Base-by-base conservation (phyloP, 164 flowering plant species). In the Paratinospora sagittata region DNA sequence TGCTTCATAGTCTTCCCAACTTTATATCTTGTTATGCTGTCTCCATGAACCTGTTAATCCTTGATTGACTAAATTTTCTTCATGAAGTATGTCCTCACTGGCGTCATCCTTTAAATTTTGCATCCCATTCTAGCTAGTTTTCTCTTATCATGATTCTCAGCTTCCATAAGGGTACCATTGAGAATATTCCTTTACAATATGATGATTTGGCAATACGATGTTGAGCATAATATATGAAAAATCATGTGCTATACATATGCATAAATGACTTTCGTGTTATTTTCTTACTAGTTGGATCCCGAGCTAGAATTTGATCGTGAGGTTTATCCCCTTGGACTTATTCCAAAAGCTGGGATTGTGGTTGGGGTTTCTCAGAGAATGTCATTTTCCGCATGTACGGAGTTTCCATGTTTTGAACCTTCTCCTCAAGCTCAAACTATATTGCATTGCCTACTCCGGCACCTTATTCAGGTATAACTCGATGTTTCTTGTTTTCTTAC, bases 261-360 rank as follows among this genome's bases (percentile, higher is more conserved):
- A 9, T 66, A 23, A 36, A 26, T 57, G 64, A 24, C 8, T 47
- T 70, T 26, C 60, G 3, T 75, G 52, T 60, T 70, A 24, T 41
- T 24, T 62, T 67, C 67, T 26, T 58, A 12, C 43, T 79, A 95
- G 99, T 81, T 95, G 94, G 99, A 95, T 72, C 99, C 99, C 43
- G 99, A 95, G 82, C 86, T 92, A 83, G 99, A 95, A 84, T 95
- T 95, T 84, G 99, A 95, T 77, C 96, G 97, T 68, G 99, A 95
- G 82, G 90, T 95, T 27, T 95, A 95, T 64, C 98, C 99, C 58
- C 87, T 95, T 57, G 99, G 99, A 27, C 94, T 95, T 78, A 93
- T 92, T 80, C 97, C 97, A 69, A 88, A 89, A 83, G 99, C 91
- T 69, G 98, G 99, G 64, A 90, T 95, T 33, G 97, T 95, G 21